These are phyloP conservation scores for Ostreobium quekettii DNA, from an alignment of 139 green algal species.

Conservation along the genomic window DNA sequence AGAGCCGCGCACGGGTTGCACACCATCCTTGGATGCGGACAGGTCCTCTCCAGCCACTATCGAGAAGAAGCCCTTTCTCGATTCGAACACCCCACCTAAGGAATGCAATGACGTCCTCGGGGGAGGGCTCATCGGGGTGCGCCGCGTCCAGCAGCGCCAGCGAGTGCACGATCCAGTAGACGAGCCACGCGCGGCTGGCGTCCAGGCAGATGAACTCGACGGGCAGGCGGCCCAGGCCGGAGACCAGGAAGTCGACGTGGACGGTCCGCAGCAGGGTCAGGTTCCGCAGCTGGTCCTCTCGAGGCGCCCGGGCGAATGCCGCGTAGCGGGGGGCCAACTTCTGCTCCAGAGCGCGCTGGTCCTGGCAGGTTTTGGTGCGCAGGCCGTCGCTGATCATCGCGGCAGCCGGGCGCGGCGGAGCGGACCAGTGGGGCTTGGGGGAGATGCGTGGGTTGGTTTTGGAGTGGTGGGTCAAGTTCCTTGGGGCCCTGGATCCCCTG, in stretches of 20 bases:
- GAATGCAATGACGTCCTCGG: slow-evolving; percentile 53
- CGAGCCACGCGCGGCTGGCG: slow-evolving; percentile 79
- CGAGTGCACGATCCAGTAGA: slow-evolving; percentile 84
- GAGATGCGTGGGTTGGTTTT: too few species aligned
- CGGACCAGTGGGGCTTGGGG: too few species aligned
- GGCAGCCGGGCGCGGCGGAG: too few species aligned
- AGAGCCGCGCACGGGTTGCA: too few species aligned
- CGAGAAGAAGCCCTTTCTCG: too few species aligned
- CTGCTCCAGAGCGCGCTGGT: slow-evolving; percentile 30
- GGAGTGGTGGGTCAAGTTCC: too few species aligned
- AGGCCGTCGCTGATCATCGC: slow-evolving; percentile 40
- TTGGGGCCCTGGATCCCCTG: too few species aligned
- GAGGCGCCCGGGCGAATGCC: background rate
- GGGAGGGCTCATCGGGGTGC: slow-evolving; percentile 13
- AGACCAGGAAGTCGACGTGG: slow-evolving; percentile 53
- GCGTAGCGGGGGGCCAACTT: slow-evolving; percentile 19
- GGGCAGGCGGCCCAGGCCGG: slow-evolving; percentile 42
- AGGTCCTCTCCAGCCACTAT: too few species aligned
- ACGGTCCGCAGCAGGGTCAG: slow-evolving; percentile 40
- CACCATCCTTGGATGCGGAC: too few species aligned
- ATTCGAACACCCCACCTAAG: too few species aligned
- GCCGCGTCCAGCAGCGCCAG: slow-evolving; percentile 66
- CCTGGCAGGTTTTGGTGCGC: slow-evolving; percentile 28
- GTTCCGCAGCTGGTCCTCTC: slow-evolving; percentile 11
- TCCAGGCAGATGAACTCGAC: slow-evolving; percentile 62